Conservation (phyloP, 306 rosid species). For the Cucumis hystrix region DNA sequence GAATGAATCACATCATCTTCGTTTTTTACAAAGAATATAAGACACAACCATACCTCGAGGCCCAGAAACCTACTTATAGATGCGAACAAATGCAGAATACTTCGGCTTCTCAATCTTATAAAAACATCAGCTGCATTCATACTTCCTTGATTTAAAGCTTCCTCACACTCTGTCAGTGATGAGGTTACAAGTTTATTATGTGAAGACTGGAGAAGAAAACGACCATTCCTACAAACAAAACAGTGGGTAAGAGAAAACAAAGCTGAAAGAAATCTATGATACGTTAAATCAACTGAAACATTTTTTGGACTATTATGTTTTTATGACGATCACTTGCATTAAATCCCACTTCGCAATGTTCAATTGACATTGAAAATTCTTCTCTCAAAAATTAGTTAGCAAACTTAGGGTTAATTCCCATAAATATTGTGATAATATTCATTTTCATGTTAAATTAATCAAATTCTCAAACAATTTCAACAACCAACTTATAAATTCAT, state of each 20-base stretch:
- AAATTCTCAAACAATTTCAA: not conserved
- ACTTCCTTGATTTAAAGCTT: slow-evolving; percentile 87
- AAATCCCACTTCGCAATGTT: not conserved
- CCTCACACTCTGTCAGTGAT: slow-evolving; percentile 72
- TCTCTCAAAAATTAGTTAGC: not conserved
- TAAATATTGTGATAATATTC: not conserved
- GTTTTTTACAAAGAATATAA: not conserved
- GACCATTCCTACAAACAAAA: slow-evolving; percentile 66
- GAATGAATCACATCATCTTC: slow-evolving; percentile 13
- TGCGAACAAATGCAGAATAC: slow-evolving; percentile 82
- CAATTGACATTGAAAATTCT: not conserved
- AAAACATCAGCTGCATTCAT: slow-evolving; percentile 79
- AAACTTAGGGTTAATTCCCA: not conserved
- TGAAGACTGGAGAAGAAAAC: slow-evolving; percentile 81
- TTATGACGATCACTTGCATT: not conserved
- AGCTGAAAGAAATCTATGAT: not conserved
- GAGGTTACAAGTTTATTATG: slow-evolving; percentile 47
- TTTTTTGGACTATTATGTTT: not conserved
- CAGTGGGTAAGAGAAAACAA: slow-evolving; percentile 11
- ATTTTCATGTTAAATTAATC: not conserved
- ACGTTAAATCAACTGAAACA: not conserved
- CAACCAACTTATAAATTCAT: not conserved
- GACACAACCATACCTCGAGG: slow-evolving; percentile 55
- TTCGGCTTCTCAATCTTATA: slow-evolving; percentile 78
- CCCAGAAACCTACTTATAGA: slow-evolving; percentile 84